Percentiles rank a stretch among this genome's conserved stretches.
Conservation (phyloP, 2,329 filamentous ascomycete species). For the Akanthomyces dipterigenus region DNA sequence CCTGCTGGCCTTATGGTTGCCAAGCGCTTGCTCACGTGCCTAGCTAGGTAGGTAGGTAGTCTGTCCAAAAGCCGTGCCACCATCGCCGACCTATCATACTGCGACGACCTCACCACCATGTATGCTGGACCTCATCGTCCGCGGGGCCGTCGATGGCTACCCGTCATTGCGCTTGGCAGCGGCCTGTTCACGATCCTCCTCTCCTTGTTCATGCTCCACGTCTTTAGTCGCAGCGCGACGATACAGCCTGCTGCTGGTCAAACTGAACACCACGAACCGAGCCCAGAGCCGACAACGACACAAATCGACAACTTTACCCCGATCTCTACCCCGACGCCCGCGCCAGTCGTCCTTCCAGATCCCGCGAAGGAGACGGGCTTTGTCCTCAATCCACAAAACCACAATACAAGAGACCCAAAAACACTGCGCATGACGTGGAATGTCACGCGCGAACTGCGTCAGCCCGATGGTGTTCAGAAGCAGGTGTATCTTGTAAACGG, state of each 20-base stretch:
- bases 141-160: neutral
- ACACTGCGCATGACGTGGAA: constrained; percentile 30
- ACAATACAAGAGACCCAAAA: constrained; percentile 29
- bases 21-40: neutral
- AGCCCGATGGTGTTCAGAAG: constrained; percentile 45
- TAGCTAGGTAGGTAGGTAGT: neutral
- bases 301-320: constrained; percentile 1
- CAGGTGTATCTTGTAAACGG: constrained; percentile 43
- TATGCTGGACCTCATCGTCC: neutral
- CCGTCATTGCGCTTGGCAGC: neutral
- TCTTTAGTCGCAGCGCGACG: neutral
- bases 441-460: constrained; percentile 29
- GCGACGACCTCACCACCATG: neutral
- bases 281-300: neutral
- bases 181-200: constrained; percentile 3
- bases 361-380: constrained; percentile 9
- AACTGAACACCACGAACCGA: neutral
- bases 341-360: neutral
- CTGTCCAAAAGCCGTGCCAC: neutral
- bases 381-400: constrained; percentile 34
- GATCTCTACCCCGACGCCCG: neutral
- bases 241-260: neutral
- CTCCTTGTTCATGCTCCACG: constrained; percentile 1
- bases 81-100: neutral
- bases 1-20: neutral